Evolutionary conservation across 202 grass and related monocot species (phyloP).

Genomic region (Musa balbisiana): DNA sequence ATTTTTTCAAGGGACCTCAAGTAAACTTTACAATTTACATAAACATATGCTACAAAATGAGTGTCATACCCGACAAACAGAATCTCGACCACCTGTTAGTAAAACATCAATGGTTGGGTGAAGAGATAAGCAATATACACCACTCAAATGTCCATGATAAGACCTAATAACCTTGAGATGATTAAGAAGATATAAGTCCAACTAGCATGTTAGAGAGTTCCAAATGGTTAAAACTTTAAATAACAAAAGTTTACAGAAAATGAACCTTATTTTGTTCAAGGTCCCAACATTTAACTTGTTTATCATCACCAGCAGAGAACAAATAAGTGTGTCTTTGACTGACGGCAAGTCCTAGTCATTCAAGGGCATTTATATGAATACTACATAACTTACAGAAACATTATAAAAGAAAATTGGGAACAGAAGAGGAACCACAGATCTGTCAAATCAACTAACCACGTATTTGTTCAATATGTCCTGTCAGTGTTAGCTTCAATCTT

Average conservation of each 20-base stretch:
- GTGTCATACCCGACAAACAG: constrained; percentile 81
- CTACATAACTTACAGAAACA: neutral
- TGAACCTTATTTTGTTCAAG: constrained; percentile 99
- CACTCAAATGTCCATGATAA: constrained; percentile 96
- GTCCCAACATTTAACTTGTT: constrained; percentile 99
- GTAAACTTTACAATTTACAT: neutral
- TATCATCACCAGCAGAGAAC: constrained; percentile 99
- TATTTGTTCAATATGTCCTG: constrained; percentile 93
- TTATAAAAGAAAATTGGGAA: constrained; percentile 6
- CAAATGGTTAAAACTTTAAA: neutral
- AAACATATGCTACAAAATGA: constrained; percentile 3
- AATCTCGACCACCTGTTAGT: constrained; percentile 92
- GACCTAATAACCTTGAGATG: constrained; percentile 78
- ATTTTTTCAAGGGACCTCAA: neutral
- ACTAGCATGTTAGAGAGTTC: neutral
- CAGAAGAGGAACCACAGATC: constrained; percentile 6
- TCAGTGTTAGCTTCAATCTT: constrained; percentile 89
- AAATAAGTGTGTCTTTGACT: constrained; percentile 87
- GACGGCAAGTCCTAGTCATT: constrained; percentile 78
- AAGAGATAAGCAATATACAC: constrained; percentile 92
- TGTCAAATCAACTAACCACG: constrained; percentile 45
- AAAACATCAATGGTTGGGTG: constrained; percentile 95
- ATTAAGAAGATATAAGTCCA: neutral
- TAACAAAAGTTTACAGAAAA: neutral
- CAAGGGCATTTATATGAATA: neutral